A percentile compares a stretch with the other conserved stretches of the same genome.
These are phyloP conservation scores for Moniliophthora roreri DNA, from an alignment of 1,284 basidiomycete genomes.

Conservation along the genomic window DNA sequence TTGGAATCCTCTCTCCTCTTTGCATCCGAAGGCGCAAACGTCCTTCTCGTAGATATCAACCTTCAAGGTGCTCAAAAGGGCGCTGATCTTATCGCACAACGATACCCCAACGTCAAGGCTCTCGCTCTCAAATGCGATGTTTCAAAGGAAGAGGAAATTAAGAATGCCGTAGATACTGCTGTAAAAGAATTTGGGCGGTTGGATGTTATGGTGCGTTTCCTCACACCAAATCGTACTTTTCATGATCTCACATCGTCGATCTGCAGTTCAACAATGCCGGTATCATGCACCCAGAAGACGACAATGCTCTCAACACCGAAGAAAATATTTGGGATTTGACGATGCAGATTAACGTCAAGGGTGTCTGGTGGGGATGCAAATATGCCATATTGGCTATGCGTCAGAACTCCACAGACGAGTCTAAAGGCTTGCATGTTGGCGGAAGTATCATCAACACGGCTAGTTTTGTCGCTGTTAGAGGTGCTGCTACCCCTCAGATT, in stretches of 20 bases:
- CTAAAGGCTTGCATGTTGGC: conserved; percentile 78
- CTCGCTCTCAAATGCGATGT: conserved; percentile 84
- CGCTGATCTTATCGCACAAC: conserved; percentile 62
- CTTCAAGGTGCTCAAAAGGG: conserved; percentile 71
- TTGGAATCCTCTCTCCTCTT: conserved; percentile 92
- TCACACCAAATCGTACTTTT: neutral
- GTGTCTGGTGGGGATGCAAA: conserved; percentile 99
- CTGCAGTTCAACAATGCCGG: conserved; percentile 87
- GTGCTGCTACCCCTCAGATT: conserved; percentile 94
- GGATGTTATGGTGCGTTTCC: conserved; percentile 81
- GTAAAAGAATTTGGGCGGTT: conserved; percentile 86
- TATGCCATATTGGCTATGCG: conserved; percentile 96
- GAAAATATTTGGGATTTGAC: conserved; percentile 96
- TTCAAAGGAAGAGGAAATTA: conserved; percentile 83
- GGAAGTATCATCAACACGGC: conserved; percentile 98
- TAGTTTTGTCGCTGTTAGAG: conserved; percentile 91
- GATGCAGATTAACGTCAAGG: conserved; percentile 94
- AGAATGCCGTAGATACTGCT: conserved; percentile 77
- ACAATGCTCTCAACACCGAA: conserved; percentile 93
- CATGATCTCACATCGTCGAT: neutral
- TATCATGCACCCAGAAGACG: conserved; percentile 95
- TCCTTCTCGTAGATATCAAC: conserved; percentile 90
- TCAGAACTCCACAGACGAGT: conserved; percentile 79
- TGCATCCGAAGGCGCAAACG: conserved; percentile 87
- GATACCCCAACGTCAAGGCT: conserved; percentile 72